A percentile compares a stretch with the other conserved stretches of the same genome.
These are phyloP conservation scores for Purshia tridentata DNA, from an alignment of 306 rosid genomes.

Conservation along the genomic window DNA sequence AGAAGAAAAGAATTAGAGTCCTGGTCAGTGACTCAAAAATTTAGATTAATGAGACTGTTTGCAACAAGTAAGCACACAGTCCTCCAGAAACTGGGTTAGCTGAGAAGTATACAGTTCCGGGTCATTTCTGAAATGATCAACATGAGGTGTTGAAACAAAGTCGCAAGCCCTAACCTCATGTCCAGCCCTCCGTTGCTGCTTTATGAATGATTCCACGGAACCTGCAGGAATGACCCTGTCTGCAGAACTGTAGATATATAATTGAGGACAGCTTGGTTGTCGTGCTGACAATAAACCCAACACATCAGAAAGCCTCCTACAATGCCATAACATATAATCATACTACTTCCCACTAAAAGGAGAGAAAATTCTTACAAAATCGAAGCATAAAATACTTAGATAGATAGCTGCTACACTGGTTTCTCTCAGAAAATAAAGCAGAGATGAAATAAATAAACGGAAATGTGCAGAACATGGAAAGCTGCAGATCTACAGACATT, in stretches of 20 bases:
- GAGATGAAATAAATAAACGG: background rate
- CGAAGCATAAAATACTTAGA: background rate
- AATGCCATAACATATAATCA: slow-evolving; percentile 7
- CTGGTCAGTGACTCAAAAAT: slow-evolving; percentile 2
- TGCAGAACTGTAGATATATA: slow-evolving; percentile 87
- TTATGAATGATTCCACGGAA: slow-evolving; percentile 81
- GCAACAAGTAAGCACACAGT: slow-evolving; percentile 58
- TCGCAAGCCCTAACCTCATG: slow-evolving; percentile 91
- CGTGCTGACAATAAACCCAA: slow-evolving; percentile 59
- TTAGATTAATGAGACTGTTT: slow-evolving; percentile 35
- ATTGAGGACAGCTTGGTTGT: slow-evolving; percentile 92
- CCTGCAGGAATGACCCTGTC: slow-evolving; percentile 87
- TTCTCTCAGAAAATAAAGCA: background rate
- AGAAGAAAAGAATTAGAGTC: slow-evolving; percentile 20
- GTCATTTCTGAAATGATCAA: slow-evolving; percentile 92
- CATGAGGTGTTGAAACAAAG: slow-evolving; percentile 91
- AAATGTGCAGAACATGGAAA: background rate
- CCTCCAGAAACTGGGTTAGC: slow-evolving; percentile 79
- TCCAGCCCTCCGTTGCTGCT: slow-evolving; percentile 74
- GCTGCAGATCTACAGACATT: background rate
- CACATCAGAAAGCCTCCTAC: slow-evolving; percentile 94
- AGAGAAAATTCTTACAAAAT: background rate
- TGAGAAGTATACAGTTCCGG: slow-evolving; percentile 77
- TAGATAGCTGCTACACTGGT: background rate
- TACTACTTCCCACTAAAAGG: background rate